Evolutionary conservation across 192 early-diverging fungal species (phyloP).

Genomic region (Lunasporangiospora selenospora): DNA sequence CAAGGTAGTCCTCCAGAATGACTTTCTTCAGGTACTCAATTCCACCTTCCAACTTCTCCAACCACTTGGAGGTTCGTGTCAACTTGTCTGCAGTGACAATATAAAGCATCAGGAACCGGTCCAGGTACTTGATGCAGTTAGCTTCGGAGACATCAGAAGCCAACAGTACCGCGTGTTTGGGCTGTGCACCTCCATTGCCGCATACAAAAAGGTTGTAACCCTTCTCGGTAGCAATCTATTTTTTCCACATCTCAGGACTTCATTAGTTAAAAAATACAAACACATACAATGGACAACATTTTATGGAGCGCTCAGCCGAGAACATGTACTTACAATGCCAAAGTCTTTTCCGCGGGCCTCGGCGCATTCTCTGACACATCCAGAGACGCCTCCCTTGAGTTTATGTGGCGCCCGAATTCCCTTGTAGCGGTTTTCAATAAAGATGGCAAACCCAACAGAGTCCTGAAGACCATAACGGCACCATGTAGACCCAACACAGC

Average conservation of each 20-base stretch:
- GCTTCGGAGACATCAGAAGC: slow-evolving; percentile 60
- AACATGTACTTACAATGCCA: slow-evolving; percentile 35
- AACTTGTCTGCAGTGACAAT: slow-evolving; percentile 70
- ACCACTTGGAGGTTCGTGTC: slow-evolving; percentile 69
- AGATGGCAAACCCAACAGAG: slow-evolving; percentile 72
- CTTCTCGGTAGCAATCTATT: slow-evolving; percentile 73
- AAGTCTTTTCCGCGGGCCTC: slow-evolving; percentile 56
- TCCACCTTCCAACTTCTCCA: slow-evolving; percentile 72
- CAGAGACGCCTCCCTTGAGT: slow-evolving; percentile 71
- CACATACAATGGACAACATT: not conserved
- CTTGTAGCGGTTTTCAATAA: slow-evolving; percentile 71
- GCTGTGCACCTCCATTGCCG: slow-evolving; percentile 71
- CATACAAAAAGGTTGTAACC: slow-evolving; percentile 75
- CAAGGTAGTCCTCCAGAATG: slow-evolving; percentile 67
- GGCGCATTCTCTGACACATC: slow-evolving; percentile 70
- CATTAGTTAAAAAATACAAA: slow-evolving; percentile 2
- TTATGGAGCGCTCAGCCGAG: not conserved
- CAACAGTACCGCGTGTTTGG: slow-evolving; percentile 70
- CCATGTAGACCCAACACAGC: slow-evolving; percentile 72
- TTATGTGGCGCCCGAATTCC: slow-evolving; percentile 74
- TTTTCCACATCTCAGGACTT: slow-evolving; percentile 54
- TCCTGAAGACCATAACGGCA: slow-evolving; percentile 73
- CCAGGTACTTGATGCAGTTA: slow-evolving; percentile 60
- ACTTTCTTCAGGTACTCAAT: slow-evolving; percentile 69
- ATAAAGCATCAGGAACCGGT: slow-evolving; percentile 76